Conservation (phyloP, 2,329 filamentous ascomycete genomes). For the Botrytis galanthina region DNA sequence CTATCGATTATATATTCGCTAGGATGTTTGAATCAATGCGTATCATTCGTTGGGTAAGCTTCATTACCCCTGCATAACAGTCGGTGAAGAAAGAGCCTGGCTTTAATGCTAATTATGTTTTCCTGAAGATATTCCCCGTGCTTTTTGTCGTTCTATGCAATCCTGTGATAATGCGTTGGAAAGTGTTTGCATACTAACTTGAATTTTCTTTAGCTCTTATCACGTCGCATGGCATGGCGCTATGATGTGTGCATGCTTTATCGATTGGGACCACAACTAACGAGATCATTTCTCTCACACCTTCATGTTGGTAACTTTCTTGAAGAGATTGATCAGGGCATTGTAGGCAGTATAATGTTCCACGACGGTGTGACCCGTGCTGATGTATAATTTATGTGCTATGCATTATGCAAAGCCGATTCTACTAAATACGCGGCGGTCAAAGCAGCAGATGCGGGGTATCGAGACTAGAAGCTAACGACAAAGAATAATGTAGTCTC, state of each 20-base stretch:
- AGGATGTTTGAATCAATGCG: neutral
- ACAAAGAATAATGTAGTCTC: neutral
- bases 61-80: neutral
- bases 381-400: neutral
- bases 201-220: neutral
- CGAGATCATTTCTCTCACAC: neutral
- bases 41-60: neutral
- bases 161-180: neutral
- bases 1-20: neutral
- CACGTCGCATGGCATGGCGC: neutral
- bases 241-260: conserved; percentile 12
- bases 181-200: neutral
- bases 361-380: neutral
- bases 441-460: neutral
- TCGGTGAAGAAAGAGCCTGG: neutral
- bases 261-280: neutral
- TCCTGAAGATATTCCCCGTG: neutral
- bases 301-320: neutral
- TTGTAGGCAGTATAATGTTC: neutral
- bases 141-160: neutral
- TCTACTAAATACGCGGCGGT: neutral
- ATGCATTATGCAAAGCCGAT: neutral
- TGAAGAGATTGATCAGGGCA: neutral
- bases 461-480: neutral
- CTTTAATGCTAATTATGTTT: neutral